These are phyloP conservation scores for Bolboschoenus planiculmis DNA, from an alignment of 176 grass and related monocot genomes.

Conservation along the genomic window DNA sequence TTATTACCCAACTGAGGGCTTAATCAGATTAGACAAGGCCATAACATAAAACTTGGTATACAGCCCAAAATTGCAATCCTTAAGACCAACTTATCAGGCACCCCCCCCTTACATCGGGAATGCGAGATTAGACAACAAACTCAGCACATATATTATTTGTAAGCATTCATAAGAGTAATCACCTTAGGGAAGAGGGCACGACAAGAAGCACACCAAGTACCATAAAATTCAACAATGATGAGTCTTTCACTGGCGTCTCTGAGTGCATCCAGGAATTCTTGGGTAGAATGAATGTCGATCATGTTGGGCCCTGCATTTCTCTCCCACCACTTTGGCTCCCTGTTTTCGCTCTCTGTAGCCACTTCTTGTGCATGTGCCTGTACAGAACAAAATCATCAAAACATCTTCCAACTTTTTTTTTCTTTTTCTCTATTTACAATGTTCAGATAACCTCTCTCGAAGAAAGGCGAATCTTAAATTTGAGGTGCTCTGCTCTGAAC, in stretches of 20 bases:
- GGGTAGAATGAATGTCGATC: slow-evolving; percentile 90
- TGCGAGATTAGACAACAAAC: not conserved
- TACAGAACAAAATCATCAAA: slow-evolving; percentile 38
- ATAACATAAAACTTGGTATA: not conserved
- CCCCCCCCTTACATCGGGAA: no score
- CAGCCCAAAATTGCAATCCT: not conserved
- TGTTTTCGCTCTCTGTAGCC: slow-evolving; percentile 16
- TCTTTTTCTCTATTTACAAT: not conserved
- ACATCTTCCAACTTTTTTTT: not conserved
- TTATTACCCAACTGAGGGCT: not conserved
- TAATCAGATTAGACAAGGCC: not conserved
- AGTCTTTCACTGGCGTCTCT: slow-evolving; percentile 69
- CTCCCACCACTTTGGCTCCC: slow-evolving; percentile 90
- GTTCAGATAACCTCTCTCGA: not conserved
- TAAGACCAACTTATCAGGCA: not conserved
- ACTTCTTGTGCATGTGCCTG: slow-evolving; percentile 41
- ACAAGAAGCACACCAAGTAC: slow-evolving; percentile 98
- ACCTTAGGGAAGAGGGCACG: slow-evolving; percentile 87
- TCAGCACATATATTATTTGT: not conserved
- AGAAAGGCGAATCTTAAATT: not conserved
- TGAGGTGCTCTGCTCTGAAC: not conserved
- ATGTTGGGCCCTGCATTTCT: slow-evolving; percentile 74
- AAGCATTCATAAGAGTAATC: slow-evolving; percentile 9
- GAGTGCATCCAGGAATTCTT: slow-evolving; percentile 83
- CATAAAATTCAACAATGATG: slow-evolving; percentile 82